Percentiles rank a stretch among this genome's conserved stretches.
Conservation (phyloP, 2,329 filamentous ascomycete genomes). For the Penicillium vulpinum region DNA sequence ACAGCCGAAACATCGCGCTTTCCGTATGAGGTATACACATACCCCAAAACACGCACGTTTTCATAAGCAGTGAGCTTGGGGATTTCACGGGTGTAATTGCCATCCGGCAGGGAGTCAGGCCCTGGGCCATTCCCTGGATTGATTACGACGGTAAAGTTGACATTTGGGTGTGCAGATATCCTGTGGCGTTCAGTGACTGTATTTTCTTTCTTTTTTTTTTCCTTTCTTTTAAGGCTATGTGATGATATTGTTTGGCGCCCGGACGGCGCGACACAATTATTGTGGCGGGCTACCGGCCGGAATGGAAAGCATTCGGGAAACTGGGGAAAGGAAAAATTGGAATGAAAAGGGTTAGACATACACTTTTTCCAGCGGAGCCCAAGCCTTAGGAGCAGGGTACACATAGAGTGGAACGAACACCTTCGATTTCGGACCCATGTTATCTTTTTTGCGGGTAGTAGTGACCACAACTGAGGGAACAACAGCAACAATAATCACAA, state of each 20-base stretch:
- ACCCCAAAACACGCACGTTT: constrained; percentile 53
- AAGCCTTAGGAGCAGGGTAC: constrained; percentile 50
- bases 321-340: neutral
- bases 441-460: constrained; percentile 36
- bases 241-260: constrained; percentile 7
- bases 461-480: constrained; percentile 38
- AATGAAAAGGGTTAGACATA: constrained; percentile 31
- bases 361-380: constrained; percentile 49
- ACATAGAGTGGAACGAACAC: constrained; percentile 53
- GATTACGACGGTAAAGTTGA: constrained; percentile 53
- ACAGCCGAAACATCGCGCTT: constrained; percentile 43
- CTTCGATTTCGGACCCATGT: constrained; percentile 41
- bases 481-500: constrained; percentile 34
- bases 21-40: constrained; percentile 54
- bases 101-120: constrained; percentile 43
- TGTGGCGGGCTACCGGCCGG: constrained; percentile 13
- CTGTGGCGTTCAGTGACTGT: constrained; percentile 32
- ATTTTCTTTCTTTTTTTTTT: constrained; percentile 12
- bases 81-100: constrained; percentile 47
- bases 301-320: constrained; percentile 3
- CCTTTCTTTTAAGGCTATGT: constrained; percentile 9
- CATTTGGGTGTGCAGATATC: constrained; percentile 39
- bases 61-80: constrained; percentile 42
- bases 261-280: constrained; percentile 13
- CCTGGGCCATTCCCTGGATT: constrained; percentile 53